Evolutionary conservation across 2,329 filamentous ascomycete genomes (phyloP).

Genomic region (Ophiostoma pallidulum): DNA sequence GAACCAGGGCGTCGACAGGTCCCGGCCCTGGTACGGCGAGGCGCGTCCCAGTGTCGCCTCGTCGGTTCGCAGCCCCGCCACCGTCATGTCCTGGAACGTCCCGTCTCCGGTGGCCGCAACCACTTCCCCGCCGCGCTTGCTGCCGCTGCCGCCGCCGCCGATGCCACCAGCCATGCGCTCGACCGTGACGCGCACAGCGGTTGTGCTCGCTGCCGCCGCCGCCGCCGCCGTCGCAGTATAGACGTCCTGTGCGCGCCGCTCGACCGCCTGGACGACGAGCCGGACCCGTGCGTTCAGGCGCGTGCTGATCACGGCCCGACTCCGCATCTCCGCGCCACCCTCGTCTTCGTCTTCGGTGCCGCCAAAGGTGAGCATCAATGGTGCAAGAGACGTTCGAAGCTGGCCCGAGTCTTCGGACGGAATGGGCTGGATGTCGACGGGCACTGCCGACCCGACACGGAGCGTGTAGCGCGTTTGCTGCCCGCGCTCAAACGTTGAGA

Average conservation of each 20-base stretch:
- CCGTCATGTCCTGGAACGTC: constrained; percentile 59
- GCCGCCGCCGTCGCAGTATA: constrained; percentile 18
- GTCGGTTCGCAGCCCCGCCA: constrained; percentile 25
- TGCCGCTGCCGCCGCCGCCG: too few species aligned
- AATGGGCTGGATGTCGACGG: constrained; percentile 50
- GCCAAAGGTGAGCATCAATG: constrained; percentile 29
- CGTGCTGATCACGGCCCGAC: constrained; percentile 30
- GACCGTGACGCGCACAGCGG: constrained; percentile 57
- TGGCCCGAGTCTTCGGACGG: constrained; percentile 67
- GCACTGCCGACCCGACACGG: constrained; percentile 54
- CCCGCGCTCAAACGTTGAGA: constrained; percentile 78
- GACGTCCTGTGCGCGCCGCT: constrained; percentile 13
- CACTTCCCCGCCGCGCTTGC: constrained; percentile 39
- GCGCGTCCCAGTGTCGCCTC: constrained; percentile 10
- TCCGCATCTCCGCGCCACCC: constrained; percentile 25
- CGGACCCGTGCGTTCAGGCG: constrained; percentile 50
- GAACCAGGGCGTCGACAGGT: constrained; percentile 53
- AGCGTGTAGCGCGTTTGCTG: constrained; percentile 68
- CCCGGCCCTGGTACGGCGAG: constrained; percentile 1
- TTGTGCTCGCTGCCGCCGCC: constrained; percentile 20
- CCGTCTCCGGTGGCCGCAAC: constrained; percentile 62
- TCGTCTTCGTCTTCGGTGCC: constrained; percentile 15
- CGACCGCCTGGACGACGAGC: constrained; percentile 32
- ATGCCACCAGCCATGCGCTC: constrained; percentile 45
- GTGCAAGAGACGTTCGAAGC: constrained; percentile 50